Percentiles rank a stretch among this genome's conserved stretches.
Evolutionary conservation across 768 basidiomycete species (phyloP).

Genomic region (Xerocomellus dryophilus): DNA sequence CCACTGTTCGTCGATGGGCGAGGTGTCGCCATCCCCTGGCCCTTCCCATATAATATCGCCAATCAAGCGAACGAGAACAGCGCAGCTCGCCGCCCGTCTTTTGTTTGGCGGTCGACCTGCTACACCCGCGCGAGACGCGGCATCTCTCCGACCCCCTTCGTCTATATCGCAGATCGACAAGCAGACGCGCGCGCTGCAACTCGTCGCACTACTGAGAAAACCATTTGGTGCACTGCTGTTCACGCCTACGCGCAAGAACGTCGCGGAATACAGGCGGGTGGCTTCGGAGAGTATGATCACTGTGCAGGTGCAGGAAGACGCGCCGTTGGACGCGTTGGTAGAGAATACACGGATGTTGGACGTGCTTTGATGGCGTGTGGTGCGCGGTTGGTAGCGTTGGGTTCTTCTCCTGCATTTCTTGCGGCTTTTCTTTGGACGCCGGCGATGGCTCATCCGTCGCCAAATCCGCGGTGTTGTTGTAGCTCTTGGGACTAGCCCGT

Average conservation of each 20-base stretch:
- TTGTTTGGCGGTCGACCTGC: not conserved
- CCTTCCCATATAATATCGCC: not conserved
- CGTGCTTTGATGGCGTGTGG: not conserved
- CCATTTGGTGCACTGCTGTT: constrained; percentile 11
- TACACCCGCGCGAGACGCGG: not conserved
- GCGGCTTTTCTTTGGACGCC: too few species aligned
- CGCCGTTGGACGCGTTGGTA: not conserved
- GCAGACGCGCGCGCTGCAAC: not conserved
- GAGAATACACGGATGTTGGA: not conserved
- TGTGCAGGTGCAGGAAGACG: constrained; percentile 5
- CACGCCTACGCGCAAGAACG: not conserved
- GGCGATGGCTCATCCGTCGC: too few species aligned
- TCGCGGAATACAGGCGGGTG: constrained; percentile 7
- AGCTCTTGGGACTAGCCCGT: too few species aligned
- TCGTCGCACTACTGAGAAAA: not conserved
- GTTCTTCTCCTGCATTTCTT: too few species aligned
- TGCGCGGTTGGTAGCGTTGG: too few species aligned
- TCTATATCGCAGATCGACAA: not conserved
- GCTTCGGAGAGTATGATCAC: constrained; percentile 9
- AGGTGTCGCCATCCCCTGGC: too few species aligned
- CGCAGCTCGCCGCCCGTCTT: not conserved
- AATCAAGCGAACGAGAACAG: not conserved
- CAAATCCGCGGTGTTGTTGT: not conserved
- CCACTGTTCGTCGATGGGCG: not conserved
- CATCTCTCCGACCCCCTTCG: not conserved